These are phyloP conservation scores for Heliamphora exappendiculata DNA, from an alignment of 148 eudicot species.

Conservation along the genomic window DNA sequence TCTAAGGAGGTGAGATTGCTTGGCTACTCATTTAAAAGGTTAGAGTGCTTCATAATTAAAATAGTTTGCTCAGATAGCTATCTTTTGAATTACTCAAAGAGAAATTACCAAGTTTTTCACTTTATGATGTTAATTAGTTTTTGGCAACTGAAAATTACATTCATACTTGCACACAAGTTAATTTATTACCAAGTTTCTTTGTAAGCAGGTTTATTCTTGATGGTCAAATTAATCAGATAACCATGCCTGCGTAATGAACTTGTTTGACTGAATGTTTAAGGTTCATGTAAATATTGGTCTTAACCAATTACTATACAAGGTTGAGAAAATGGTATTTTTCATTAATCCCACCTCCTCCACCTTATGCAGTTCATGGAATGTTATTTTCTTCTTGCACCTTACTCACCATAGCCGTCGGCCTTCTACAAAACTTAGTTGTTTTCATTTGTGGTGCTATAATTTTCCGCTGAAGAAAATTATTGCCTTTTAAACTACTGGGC, in stretches of 20 bases:
- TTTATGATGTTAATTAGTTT: background rate
- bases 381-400: background rate
- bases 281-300: background rate
- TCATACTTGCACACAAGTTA: background rate
- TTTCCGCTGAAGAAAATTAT: background rate
- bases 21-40: background rate
- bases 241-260: background rate
- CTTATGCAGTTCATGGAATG: background rate
- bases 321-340: background rate
- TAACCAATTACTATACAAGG: background rate
- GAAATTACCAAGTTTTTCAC: background rate
- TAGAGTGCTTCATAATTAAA: background rate
- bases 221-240: background rate
- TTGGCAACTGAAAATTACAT: background rate
- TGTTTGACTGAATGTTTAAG: background rate
- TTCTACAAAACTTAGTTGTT: background rate
- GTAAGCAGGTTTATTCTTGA: background rate
- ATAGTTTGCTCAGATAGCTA: background rate
- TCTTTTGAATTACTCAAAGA: background rate
- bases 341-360: background rate
- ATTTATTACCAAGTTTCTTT: constrained; percentile 1
- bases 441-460: background rate
- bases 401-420: background rate
- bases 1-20: background rate
- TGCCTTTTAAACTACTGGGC: background rate